Base-by-base conservation (phyloP, 2,329 filamentous ascomycete genomes). In the Hyphodiscus sp. region DNA sequence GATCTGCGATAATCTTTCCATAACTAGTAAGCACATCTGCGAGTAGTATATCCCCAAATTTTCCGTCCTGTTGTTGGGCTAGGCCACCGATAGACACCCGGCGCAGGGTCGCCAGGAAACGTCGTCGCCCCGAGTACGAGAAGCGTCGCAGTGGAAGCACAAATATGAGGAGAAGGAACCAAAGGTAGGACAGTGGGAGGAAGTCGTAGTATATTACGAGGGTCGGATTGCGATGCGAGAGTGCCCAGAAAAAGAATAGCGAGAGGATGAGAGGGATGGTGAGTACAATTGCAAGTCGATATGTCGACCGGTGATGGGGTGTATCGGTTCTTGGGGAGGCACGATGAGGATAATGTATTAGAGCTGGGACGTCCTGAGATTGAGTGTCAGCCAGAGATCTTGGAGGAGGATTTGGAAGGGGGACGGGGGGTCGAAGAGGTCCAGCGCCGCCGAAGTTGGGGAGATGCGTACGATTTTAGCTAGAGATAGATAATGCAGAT, bases 21-120 rank as follows among this genome's bases (percentile, higher is more conserved):
- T 97, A 99, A 65, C 89, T 95, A 43, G 94, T 99, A 63, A 97
- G 73, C 52, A 91, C 92, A 78, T 99, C 94, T 33, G 94, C 91
- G 18, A 99, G 81, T 54, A 99, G 74, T 50, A 97, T 87, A 68
- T 99, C 94, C 52, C 90, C 92, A 65, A 97, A 97, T 67, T 95
- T 96, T 51, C 92, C 91, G 70, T 96, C 88, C 62, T 88, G 82
- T 0, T 88, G 76, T 70, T 92, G 86, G 15, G 94, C 92, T 20
- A 99, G 78, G 0, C 92, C 91, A 20, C 94, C 94, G 44, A 96
- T 74, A 62, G 82, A 82, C 56, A 97, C 83, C 53, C 94, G 86
- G 56, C 83, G 83, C 45, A 97, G 74, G 0, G 84, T 92, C 11
- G 80, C 72, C 46, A 95, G 79, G 44, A 96, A 87, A 1, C 90